These are phyloP conservation scores for Ganoderma multipileum DNA, from an alignment of 1,284 basidiomycete species.

Conservation along the genomic window DNA sequence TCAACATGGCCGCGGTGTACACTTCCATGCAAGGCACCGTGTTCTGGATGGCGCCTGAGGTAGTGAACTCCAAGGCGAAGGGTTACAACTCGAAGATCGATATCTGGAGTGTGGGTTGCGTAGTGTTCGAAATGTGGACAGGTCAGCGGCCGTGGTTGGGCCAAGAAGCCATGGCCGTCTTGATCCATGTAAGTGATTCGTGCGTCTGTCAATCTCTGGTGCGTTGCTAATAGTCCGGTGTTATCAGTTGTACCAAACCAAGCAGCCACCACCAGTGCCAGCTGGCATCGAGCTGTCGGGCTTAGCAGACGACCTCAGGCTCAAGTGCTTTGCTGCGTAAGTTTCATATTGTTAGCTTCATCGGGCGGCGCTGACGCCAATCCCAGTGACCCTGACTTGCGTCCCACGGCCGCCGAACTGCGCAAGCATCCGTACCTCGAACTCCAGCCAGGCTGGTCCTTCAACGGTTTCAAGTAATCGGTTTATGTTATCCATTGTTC, in stretches of 20 bases:
- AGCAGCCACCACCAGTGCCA: constrained; percentile 90
- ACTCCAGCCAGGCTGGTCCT: constrained; percentile 80
- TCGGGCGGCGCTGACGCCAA: constrained; percentile 7
- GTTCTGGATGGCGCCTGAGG: constrained; percentile 99
- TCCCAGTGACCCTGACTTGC: constrained; percentile 81
- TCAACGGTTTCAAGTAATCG: constrained; percentile 60
- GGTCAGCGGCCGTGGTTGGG: constrained; percentile 94
- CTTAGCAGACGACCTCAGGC: constrained; percentile 87
- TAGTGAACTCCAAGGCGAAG: constrained; percentile 83
- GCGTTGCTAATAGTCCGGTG: constrained; percentile 14
- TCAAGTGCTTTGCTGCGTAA: constrained; percentile 90
- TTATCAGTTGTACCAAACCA: constrained; percentile 77
- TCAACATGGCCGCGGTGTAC: constrained; percentile 80
- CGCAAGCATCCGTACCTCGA: constrained; percentile 86
- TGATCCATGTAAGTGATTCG: constrained; percentile 81
- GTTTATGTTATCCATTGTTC: background rate
- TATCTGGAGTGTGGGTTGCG: constrained; percentile 98
- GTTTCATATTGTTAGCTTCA: constrained; percentile 37
- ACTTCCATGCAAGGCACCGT: constrained; percentile 97
- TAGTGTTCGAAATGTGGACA: constrained; percentile 98
- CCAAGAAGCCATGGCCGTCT: constrained; percentile 89
- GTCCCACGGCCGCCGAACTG: constrained; percentile 87
- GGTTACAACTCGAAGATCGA: constrained; percentile 97
- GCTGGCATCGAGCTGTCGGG: constrained; percentile 78
- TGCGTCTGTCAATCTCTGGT: background rate